Evolutionary conservation across 768 basidiomycete genomes (phyloP).

Genomic region (Panellus pusillus): DNA sequence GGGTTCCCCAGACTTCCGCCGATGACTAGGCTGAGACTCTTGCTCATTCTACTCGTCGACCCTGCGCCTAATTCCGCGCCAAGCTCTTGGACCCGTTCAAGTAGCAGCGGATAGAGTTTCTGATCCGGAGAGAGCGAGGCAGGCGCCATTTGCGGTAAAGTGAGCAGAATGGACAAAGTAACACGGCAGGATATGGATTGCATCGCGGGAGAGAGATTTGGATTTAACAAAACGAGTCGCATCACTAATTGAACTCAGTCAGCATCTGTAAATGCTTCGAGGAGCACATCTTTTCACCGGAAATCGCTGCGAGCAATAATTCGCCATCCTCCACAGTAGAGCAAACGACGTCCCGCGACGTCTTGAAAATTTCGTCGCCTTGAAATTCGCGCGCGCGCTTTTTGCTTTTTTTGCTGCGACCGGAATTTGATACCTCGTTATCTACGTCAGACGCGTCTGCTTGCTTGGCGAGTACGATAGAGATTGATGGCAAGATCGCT

Average conservation of each 20-base stretch:
- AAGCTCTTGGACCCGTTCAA: slow-evolving; percentile 45
- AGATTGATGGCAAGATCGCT: slow-evolving; percentile 49
- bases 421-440: slow-evolving; percentile 17
- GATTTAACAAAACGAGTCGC: slow-evolving; percentile 45
- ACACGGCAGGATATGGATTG: slow-evolving; percentile 62
- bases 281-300: slow-evolving; percentile 45
- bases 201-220: slow-evolving; percentile 50
- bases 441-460: slow-evolving; percentile 29
- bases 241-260: slow-evolving; percentile 42
- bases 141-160: slow-evolving; percentile 55
- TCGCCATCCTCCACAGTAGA: slow-evolving; percentile 50
- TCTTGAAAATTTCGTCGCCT: slow-evolving; percentile 70
- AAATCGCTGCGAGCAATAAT: slow-evolving; percentile 51
- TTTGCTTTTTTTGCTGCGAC: slow-evolving; percentile 55
- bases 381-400: slow-evolving; percentile 72
- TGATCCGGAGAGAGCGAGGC: slow-evolving; percentile 55
- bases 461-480: slow-evolving; percentile 45
- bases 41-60: slow-evolving; percentile 59
- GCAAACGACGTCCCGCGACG: slow-evolving; percentile 47
- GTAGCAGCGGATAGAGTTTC: slow-evolving; percentile 45
- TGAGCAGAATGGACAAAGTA: slow-evolving; percentile 55
- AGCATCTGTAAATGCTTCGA: neutral
- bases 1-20: slow-evolving; percentile 31
- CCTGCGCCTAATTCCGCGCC: slow-evolving; percentile 53
- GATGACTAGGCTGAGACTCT: slow-evolving; percentile 57